Conservation (phyloP, 139 green algal genomes). For the Deuterostichococcus epilithicus region DNA sequence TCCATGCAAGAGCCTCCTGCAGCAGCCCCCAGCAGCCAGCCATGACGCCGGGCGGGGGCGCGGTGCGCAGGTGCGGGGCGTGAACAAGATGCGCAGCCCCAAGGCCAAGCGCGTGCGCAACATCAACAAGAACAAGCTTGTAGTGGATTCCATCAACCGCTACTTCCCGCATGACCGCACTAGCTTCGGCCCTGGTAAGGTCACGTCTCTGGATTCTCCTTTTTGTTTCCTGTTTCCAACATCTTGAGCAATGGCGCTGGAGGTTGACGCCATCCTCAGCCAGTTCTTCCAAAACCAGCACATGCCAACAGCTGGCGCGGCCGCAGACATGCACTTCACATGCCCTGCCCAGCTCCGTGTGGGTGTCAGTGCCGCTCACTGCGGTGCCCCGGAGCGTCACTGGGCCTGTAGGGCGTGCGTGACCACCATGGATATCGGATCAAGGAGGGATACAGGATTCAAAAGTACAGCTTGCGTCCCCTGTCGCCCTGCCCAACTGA, state of each 20-base stretch:
- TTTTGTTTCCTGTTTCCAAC: neutral
- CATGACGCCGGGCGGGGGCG: too few species aligned
- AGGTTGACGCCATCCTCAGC: neutral
- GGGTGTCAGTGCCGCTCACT: neutral
- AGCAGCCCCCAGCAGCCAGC: too few species aligned
- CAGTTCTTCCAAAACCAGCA: neutral
- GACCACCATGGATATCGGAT: too few species aligned
- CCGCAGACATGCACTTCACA: neutral
- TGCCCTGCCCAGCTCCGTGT: neutral
- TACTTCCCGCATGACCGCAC: constrained; percentile 67
- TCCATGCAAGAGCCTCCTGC: too few species aligned
- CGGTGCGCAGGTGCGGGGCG: neutral
- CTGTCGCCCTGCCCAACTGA: neutral
- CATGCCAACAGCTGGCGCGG: neutral
- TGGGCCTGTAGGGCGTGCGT: neutral
- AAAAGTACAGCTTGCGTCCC: neutral
- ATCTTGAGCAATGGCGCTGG: too few species aligned
- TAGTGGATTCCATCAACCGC: constrained; percentile 68
- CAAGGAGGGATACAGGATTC: neutral
- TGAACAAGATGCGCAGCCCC: neutral
- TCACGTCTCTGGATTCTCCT: constrained; percentile 10
- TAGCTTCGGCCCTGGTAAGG: constrained; percentile 49
- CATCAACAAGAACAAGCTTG: constrained; percentile 65
- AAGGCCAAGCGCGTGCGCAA: constrained; percentile 50
- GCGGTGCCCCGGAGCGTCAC: neutral